Conservation (phyloP, 2,329 filamentous ascomycete genomes). For the Fusarium sp. region DNA sequence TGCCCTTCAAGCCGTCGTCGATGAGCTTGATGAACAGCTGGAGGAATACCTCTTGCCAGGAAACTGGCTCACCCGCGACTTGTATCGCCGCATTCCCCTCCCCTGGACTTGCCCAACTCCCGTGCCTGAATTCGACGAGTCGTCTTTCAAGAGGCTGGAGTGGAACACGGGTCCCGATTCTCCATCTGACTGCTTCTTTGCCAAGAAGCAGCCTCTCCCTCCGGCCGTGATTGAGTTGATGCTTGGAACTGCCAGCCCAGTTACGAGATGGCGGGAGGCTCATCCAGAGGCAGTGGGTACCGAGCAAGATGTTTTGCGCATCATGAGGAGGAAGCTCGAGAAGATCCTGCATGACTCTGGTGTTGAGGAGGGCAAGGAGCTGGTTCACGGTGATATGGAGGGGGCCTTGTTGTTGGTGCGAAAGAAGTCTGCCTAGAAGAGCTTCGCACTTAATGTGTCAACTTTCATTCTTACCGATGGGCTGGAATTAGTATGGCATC, state of each 20-base stretch:
- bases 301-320: constrained; percentile 51
- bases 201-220: constrained; percentile 26
- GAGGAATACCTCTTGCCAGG: constrained; percentile 53
- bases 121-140: constrained; percentile 52
- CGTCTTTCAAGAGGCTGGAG: constrained; percentile 52
- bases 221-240: constrained; percentile 51
- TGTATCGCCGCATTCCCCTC: constrained; percentile 56
- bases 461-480: background rate
- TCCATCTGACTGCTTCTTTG: constrained; percentile 43
- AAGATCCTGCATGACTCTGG: constrained; percentile 46
- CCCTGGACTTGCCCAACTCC: constrained; percentile 58
- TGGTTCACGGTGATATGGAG: constrained; percentile 33
- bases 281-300: constrained; percentile 54
- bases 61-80: constrained; percentile 52
- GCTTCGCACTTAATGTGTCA: background rate
- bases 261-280: constrained; percentile 57
- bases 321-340: constrained; percentile 43
- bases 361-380: constrained; percentile 48
- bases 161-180: constrained; percentile 48
- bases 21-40: constrained; percentile 51
- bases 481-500: background rate
- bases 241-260: constrained; percentile 51
- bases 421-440: constrained; percentile 26
- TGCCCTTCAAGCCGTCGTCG: constrained; percentile 54
- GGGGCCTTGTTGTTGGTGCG: constrained; percentile 46